Evolutionary conservation across 768 basidiomycete species (phyloP).

Genomic region (Sporobolomyces roseus): DNA sequence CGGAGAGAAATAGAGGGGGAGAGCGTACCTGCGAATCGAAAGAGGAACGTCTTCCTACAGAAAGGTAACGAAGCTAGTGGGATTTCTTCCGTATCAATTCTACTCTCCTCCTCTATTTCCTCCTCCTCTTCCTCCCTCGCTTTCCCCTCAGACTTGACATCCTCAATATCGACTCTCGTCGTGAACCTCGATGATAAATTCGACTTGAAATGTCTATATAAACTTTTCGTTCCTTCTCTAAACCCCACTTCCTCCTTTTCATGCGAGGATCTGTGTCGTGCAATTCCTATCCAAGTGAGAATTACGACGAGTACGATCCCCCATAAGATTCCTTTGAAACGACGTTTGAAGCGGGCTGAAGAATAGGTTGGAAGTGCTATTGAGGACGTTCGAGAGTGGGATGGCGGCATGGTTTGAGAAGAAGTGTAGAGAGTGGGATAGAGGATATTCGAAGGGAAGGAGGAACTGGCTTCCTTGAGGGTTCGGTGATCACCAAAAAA

Average conservation of each 20-base stretch:
- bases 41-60: slow-evolving; percentile 26
- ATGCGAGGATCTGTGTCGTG: no score
- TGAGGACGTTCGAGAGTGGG: not conserved
- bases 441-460: not conserved
- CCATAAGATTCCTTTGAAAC: not conserved
- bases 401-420: not conserved
- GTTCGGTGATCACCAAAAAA: no score
- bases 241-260: no score
- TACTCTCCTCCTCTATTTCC: not conserved
- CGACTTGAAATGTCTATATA: no score
- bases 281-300: not conserved
- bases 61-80: not conserved
- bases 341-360: slow-evolving; percentile 2
- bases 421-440: not conserved
- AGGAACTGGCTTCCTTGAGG: not conserved
- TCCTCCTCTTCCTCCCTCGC: not conserved
- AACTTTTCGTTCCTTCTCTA: no score
- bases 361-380: not conserved
- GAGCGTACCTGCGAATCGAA: slow-evolving; percentile 31
- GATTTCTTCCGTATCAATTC: not conserved
- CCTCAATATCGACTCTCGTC: no score
- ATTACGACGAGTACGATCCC: not conserved
- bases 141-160: not conserved
- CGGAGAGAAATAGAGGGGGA: not conserved
- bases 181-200: no score